phyloP scores from a whole-genome alignment of 345 rosid genomes.

The Lepidium didymum region DNA sequence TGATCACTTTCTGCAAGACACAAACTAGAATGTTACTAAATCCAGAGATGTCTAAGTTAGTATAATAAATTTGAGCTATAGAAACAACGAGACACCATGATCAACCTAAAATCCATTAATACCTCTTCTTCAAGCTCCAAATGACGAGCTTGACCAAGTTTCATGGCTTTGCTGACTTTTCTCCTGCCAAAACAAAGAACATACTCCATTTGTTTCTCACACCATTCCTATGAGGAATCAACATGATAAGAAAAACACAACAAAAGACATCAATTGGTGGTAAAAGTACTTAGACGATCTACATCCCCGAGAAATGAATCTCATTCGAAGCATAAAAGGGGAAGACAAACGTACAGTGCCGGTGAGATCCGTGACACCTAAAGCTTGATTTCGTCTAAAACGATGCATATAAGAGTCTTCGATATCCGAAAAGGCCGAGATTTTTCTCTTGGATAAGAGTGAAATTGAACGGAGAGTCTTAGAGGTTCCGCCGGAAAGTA shows the following conservation, averaged over 20 bases:
- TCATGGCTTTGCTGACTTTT: constrained; percentile 55
- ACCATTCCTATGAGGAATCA: constrained; percentile 60
- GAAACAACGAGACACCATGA: neutral
- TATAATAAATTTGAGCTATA: neutral
- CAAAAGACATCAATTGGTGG: neutral
- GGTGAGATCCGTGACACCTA: constrained; percentile 67
- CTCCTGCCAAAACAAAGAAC: constrained; percentile 36
- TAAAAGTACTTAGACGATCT: neutral
- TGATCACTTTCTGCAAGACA: neutral
- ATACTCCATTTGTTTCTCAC: constrained; percentile 76
- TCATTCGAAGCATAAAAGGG: neutral
- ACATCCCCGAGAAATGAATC: neutral
- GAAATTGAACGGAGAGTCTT: constrained; percentile 37
- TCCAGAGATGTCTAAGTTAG: neutral
- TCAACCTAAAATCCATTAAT: neutral
- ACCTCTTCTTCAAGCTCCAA: constrained; percentile 70
- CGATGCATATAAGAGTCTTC: constrained; percentile 58
- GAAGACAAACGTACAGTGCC: constrained; percentile 36
- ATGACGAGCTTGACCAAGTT: constrained; percentile 69
- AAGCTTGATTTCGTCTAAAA: constrained; percentile 47
- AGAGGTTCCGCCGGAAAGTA: neutral
- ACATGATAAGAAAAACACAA: too few species aligned
- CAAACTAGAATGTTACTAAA: neutral
- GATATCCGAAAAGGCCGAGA: constrained; percentile 26
- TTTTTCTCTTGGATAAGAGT: constrained; percentile 35